Base-by-base conservation (phyloP, 495 filamentous ascomycete species). In the Aspergillus olivimuriae region DNA sequence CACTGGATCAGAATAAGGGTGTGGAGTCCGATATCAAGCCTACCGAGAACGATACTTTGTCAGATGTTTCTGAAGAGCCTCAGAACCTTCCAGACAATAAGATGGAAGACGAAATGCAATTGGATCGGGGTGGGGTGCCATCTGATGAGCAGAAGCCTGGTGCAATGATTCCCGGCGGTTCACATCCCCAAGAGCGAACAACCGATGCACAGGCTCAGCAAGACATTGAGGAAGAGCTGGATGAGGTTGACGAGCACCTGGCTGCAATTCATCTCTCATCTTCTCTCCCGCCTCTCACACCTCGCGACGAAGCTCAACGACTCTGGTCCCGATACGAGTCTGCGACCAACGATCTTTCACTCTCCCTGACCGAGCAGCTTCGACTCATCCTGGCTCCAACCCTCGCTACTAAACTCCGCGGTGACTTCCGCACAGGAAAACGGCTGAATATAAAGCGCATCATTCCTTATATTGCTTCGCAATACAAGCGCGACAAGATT, bases 401-500 rank as follows among this genome's bases (percentile, higher is more conserved):
- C 0, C 81, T 90, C 34, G 91, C 94, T 15, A 95, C 94, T 34
- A 99, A 95, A 57, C 83, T 97, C 54, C 89, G 91, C 2, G 94
- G 94, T 47, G 89, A 95, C 60, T 97, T 92, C 75, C 86, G 91
- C 55, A 97, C 94, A 0, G 94, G 94, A 40, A 97, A 99, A 60
- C 86, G 94, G 1, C 86, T 99, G 52, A 97, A 97, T 65, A 94
- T 99, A 69, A 95, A 95, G 62, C 86, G 90, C 36, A 99, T 99
- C 65, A 97, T 99, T 51, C 91, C 94, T 0, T 99, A 97, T 69
- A 97, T 99, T 50, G 94, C 94, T 3, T 94, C 87, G 2, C 78
- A 83, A 48, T 99, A 94, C 76, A 96, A 95, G 76, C 86, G 91
- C 46, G 94, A 99, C 76, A 97, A 97, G 70, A 99, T 99, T 66